Conservation (phyloP, 257 asterid genomes). For the Solanum tacnaense region DNA sequence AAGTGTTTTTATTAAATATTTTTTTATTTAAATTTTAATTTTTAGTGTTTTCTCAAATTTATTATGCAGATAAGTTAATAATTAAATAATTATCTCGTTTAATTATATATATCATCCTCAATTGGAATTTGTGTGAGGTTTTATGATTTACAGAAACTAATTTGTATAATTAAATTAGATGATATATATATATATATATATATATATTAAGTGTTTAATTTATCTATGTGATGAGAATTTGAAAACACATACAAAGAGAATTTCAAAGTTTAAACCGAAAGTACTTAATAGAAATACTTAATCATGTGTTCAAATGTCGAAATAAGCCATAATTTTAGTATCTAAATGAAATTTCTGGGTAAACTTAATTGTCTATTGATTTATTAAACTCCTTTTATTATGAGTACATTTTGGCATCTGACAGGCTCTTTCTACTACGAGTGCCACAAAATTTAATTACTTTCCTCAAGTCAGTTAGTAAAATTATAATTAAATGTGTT, state of each 20-base stretch:
- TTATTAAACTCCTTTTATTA: neutral
- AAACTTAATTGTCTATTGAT: neutral
- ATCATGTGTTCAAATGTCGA: neutral
- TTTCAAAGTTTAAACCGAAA: neutral
- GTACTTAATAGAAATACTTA: too few relatives aligned
- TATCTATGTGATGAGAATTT: too few relatives aligned
- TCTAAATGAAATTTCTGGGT: neutral
- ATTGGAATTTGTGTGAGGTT: neutral
- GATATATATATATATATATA: too few relatives aligned
- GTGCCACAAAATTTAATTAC: neutral
- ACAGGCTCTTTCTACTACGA: neutral
- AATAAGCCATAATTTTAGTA: too few relatives aligned
- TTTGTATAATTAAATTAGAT: too few relatives aligned
- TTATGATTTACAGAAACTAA: neutral
- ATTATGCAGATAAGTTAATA: neutral
- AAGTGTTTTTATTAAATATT: fast-evolving
- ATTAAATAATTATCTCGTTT: neutral
- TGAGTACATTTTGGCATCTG: neutral
- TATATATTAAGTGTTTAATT: too few relatives aligned
- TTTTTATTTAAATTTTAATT: too few relatives aligned
- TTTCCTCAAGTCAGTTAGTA: neutral
- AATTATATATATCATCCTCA: neutral
- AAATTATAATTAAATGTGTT: neutral
- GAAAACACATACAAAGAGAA: too few relatives aligned
- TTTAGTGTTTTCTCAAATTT: neutral